Base-by-base conservation (phyloP, 2,329 filamentous ascomycete genomes). In the Nemania sp. region DNA sequence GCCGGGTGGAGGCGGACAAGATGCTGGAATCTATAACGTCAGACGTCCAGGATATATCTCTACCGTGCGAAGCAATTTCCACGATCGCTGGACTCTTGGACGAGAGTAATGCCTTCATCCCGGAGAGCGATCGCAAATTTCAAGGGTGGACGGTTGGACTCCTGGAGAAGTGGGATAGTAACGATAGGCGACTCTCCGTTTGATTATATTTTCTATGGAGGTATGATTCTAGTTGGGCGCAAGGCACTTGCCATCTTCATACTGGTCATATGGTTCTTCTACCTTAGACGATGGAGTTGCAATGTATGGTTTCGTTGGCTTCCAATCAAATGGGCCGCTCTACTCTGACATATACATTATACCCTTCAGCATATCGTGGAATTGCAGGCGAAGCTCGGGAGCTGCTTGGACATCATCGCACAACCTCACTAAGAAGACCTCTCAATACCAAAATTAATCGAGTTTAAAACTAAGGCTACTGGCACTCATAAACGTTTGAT, bases 121-220 rank as follows among this genome's bases (percentile, higher is more conserved):
- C 87, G 1, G 66, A 61, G 0, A 73, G 73, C 7, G 82, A 86
- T 54, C 76, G 82, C 51, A 72, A 63, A 23, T 88, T 89, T 60
- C 77, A 81, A 65, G 80, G 79, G n/a, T 91, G 86, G 86, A 77
- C 78, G 22, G 83, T 90, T 5, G 86, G 84, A 2, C 66, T 90
- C 15, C 65, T 90, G 54, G 77, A 80, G 58, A 73, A 79, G 54
- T 86, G 80, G 70, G 69, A 74, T 34, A 34, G 53, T 2, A 41
- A 43, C 15, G 28, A 34, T 14, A 36, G 31, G n/a, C n/a, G n/a
- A n/a, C n/a, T n/a, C n/a, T n/a, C n/a, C n/a, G n/a, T n/a, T n/a
- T n/a, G n/a, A n/a, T n/a, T n/a, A n/a, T n/a, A n/a, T n/a, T n/a
- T n/a, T n/a, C n/a, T n/a, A n/a, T n/a, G n/a, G n/a, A n/a, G n/a